These are phyloP conservation scores for Coelastrella sp. DNA, from an alignment of 139 green algal genomes.

Conservation along the genomic window DNA sequence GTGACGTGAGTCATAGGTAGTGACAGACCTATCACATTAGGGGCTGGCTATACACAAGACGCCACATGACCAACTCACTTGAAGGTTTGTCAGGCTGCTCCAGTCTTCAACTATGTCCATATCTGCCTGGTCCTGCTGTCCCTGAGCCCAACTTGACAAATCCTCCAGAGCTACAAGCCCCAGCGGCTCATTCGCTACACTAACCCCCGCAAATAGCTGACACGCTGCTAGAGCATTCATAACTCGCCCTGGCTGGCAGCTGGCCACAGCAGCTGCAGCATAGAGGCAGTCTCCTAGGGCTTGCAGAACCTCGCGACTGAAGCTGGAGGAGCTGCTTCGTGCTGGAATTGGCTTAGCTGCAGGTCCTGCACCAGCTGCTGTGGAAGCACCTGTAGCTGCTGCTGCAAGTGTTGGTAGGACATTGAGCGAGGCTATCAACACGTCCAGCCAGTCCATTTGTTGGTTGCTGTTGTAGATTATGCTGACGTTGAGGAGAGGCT, in stretches of 20 bases:
- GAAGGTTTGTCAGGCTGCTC: background rate
- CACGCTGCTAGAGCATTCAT: constrained; percentile 39
- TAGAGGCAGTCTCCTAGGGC: constrained; percentile 29
- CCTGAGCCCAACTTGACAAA: background rate
- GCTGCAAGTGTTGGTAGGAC: constrained; percentile 18
- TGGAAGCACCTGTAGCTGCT: background rate
- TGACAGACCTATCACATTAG: too few species aligned
- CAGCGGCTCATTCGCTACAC: constrained; percentile 37
- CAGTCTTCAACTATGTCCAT: background rate
- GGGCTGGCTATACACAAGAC: background rate
- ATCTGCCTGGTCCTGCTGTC: background rate
- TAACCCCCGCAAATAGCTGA: constrained; percentile 38
- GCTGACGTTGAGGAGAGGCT: constrained; percentile 42
- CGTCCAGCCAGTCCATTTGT: constrained; percentile 43
- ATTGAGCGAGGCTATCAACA: constrained; percentile 25
- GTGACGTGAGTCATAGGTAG: too few species aligned
- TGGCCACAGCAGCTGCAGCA: constrained; percentile 47
- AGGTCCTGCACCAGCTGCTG: background rate
- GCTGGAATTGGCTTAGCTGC: background rate
- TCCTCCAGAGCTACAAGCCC: constrained; percentile 24
- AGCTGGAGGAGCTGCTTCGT: background rate
- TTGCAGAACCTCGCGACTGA: constrained; percentile 38
- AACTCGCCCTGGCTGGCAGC: constrained; percentile 50
- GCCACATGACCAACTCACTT: background rate
- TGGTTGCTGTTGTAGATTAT: constrained; percentile 34